These are phyloP conservation scores for Metrosideros polymorpha DNA, from an alignment of 441 rosid species.

Conservation along the genomic window DNA sequence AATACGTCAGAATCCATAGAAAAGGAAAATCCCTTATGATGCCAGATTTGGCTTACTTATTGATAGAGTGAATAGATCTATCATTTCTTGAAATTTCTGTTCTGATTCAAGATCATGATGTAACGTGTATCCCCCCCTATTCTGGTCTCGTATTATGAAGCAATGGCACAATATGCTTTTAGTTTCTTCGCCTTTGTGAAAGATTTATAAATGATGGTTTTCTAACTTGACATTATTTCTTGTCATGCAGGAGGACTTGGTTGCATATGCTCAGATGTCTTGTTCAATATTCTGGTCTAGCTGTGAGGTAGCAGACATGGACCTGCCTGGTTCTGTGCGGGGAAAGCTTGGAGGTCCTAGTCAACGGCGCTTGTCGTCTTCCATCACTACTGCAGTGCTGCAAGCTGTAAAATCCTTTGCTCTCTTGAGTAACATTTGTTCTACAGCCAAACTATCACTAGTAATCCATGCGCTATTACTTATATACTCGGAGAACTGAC, in stretches of 20 bases:
- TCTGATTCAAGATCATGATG: background rate
- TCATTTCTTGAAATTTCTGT: background rate
- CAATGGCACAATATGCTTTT: background rate
- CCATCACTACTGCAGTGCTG: slow-evolving; percentile 59
- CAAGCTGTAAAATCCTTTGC: slow-evolving; percentile 58
- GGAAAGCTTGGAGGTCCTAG: slow-evolving; percentile 99
- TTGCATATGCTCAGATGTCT: slow-evolving; percentile 52
- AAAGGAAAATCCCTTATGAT: background rate
- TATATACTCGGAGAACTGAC: background rate
- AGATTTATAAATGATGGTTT: slow-evolving; percentile 8
- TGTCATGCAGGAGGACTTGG: slow-evolving; percentile 56
- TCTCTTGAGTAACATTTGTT: background rate
- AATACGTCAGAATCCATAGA: background rate
- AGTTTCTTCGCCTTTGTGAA: background rate
- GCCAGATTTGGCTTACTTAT: background rate
- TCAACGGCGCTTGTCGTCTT: slow-evolving; percentile 79
- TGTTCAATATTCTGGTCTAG: slow-evolving; percentile 60
- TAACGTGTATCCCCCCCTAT: background rate
- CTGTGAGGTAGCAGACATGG: slow-evolving; percentile 25
- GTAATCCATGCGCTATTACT: background rate
- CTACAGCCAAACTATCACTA: background rate
- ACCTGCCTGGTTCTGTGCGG: slow-evolving; percentile 60
- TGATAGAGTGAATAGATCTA: background rate
- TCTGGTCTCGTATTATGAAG: background rate
- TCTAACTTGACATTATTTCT: background rate